A percentile compares a stretch with the other conserved stretches of the same genome.
These are phyloP conservation scores for Didymella segeticola DNA, from an alignment of 2,329 filamentous ascomycete genomes.

Conservation along the genomic window DNA sequence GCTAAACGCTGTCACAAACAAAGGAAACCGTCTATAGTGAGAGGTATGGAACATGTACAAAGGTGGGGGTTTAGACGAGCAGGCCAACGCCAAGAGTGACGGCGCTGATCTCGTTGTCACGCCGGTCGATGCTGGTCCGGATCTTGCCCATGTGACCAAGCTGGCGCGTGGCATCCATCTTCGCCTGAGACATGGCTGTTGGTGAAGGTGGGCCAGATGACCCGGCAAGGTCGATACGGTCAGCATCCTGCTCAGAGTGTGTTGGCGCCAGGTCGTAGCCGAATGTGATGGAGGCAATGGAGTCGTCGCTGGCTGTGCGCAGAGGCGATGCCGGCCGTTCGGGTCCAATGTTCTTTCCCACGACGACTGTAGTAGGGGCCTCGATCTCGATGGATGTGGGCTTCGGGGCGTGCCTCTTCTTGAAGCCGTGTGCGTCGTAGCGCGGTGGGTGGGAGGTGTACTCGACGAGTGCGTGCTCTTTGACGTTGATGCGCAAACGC, in stretches of 20 bases:
- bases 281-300: slow-evolving; percentile 42
- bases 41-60: background rate
- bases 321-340: slow-evolving; percentile 37
- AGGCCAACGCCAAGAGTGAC: slow-evolving; percentile 30
- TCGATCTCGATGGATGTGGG: slow-evolving; percentile 3
- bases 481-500: slow-evolving; percentile 54
- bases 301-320: slow-evolving; percentile 40
- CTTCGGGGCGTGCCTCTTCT: slow-evolving; percentile 23
- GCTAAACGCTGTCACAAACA: slow-evolving; percentile 14
- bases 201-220: slow-evolving; percentile 38
- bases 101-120: slow-evolving; percentile 24
- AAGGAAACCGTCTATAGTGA: slow-evolving; percentile 4
- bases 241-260: slow-evolving; percentile 30
- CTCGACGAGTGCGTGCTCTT: slow-evolving; percentile 50
- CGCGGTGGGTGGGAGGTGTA: slow-evolving; percentile 54
- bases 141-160: slow-evolving; percentile 28
- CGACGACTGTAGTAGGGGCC: slow-evolving; percentile 4
- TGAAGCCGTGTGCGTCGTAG: slow-evolving; percentile 52
- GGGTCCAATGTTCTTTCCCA: slow-evolving; percentile 9
- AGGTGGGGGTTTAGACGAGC: slow-evolving; percentile 22
- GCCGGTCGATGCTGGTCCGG: slow-evolving; percentile 23
- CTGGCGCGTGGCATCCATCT: slow-evolving; percentile 31
- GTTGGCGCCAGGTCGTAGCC: slow-evolving; percentile 41
- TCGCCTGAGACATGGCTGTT: slow-evolving; percentile 26
- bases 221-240: slow-evolving; percentile 28